A percentile compares a stretch with the other conserved stretches of the same genome.
These are phyloP conservation scores for Colletotrichum magnum DNA, from an alignment of 2,329 filamentous ascomycete species.

Conservation along the genomic window DNA sequence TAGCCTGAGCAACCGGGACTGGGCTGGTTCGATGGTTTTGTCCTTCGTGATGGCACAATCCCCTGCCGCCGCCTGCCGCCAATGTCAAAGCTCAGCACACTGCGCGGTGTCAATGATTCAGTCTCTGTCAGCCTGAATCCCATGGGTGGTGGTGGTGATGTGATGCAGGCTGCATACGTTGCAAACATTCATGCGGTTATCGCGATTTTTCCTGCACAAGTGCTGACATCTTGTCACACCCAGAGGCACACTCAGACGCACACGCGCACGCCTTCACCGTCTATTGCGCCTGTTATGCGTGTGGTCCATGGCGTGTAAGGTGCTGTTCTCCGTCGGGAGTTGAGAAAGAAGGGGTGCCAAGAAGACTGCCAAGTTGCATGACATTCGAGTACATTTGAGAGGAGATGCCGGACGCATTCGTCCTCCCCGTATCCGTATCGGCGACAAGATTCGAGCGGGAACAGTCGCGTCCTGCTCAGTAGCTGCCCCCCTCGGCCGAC, in stretches of 20 bases:
- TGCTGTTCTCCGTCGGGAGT: not conserved
- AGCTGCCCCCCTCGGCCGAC: not conserved
- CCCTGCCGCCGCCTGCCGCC: slow-evolving; percentile 1
- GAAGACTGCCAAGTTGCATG: not conserved
- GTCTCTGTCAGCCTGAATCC: slow-evolving; percentile 11
- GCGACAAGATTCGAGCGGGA: not conserved
- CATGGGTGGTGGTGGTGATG: slow-evolving; percentile 4
- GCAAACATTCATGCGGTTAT: slow-evolving; percentile 36
- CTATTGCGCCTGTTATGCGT: slow-evolving; percentile 22
- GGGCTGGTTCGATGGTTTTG: slow-evolving; percentile 22
- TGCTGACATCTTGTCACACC: slow-evolving; percentile 39
- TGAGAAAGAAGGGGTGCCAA: slow-evolving; percentile 5
- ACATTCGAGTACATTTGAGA: slow-evolving; percentile 2
- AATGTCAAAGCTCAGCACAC: not conserved
- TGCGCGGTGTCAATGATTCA: not conserved
- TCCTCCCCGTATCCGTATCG: slow-evolving; percentile 1
- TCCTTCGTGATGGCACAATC: slow-evolving; percentile 7
- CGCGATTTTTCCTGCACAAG: slow-evolving; percentile 34
- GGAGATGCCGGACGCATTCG: not conserved
- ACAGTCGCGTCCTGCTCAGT: no score
- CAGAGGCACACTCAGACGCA: slow-evolving; percentile 27
- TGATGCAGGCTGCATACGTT: slow-evolving; percentile 32
- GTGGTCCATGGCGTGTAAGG: not conserved
- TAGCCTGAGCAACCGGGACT: slow-evolving; percentile 17
- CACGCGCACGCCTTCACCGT: slow-evolving; percentile 33